Conservation (phyloP, 148 eudicot species). For the Gaultheria prostrata region DNA sequence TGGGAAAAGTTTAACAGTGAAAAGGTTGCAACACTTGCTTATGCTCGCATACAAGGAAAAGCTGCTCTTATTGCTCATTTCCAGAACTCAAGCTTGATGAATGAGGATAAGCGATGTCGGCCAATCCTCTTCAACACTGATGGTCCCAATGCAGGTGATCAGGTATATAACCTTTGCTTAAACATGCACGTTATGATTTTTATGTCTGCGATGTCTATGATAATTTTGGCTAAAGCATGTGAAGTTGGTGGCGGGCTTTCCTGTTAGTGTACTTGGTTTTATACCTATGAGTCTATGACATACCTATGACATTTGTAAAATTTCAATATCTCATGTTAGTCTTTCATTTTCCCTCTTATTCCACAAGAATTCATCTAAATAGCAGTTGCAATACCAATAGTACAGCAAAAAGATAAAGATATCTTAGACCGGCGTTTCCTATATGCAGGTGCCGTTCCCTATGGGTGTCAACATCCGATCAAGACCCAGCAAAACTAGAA, state of each 20-base stretch:
- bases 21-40: constrained; percentile 89
- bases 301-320: background rate
- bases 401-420: background rate
- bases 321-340: background rate
- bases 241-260: background rate
- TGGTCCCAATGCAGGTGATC: constrained; percentile 87
- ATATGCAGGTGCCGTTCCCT: constrained; percentile 77
- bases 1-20: constrained; percentile 97
- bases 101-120: constrained; percentile 92
- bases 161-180: constrained; percentile 51
- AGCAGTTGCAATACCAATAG: background rate
- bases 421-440: background rate
- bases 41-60: constrained; percentile 92
- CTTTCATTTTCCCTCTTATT: background rate
- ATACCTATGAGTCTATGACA: constrained; percentile 1
- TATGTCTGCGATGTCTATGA: background rate
- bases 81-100: constrained; percentile 97
- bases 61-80: constrained; percentile 83
- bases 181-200: background rate
- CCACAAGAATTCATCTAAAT: background rate
- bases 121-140: constrained; percentile 86
- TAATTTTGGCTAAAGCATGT: constrained; percentile 4
- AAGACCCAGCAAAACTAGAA: constrained; percentile 46
- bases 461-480: constrained; percentile 64
- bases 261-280: background rate